These are phyloP conservation scores for Verticillium dahliae DNA, from an alignment of 2,329 filamentous ascomycete genomes.

Conservation along the genomic window DNA sequence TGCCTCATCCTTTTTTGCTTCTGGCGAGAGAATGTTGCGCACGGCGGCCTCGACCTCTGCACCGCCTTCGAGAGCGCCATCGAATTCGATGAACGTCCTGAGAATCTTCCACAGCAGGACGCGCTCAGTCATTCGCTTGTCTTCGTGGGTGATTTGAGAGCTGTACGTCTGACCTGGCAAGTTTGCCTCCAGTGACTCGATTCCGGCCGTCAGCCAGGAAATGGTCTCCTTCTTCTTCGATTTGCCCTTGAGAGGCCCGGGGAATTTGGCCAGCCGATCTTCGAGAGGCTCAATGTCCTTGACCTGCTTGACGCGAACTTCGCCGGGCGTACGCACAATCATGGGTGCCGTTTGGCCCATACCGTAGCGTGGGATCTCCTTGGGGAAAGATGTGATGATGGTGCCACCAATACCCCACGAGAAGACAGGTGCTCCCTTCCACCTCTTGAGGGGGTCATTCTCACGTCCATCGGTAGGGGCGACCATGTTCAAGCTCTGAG, in stretches of 20 bases:
- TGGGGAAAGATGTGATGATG: constrained; percentile 80
- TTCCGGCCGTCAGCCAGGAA: constrained; percentile 71
- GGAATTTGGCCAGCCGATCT: constrained; percentile 73
- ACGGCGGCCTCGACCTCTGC: constrained; percentile 67
- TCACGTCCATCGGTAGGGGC: constrained; percentile 60
- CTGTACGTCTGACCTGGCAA: constrained; percentile 41
- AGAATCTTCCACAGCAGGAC: constrained; percentile 84
- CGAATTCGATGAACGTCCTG: constrained; percentile 74
- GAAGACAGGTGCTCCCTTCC: constrained; percentile 84
- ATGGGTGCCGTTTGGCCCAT: constrained; percentile 66
- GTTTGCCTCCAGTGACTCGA: constrained; percentile 63
- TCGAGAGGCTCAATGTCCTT: constrained; percentile 67
- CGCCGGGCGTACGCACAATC: constrained; percentile 76
- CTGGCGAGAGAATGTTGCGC: constrained; percentile 65
- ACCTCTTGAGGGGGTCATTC: constrained; percentile 75
- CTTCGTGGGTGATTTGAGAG: constrained; percentile 41
- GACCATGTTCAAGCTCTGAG: constrained; percentile 50
- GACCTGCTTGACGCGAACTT: constrained; percentile 69
- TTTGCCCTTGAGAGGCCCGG: constrained; percentile 82
- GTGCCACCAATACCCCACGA: constrained; percentile 83
- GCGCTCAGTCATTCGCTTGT: constrained; percentile 72
- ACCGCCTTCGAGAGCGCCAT: constrained; percentile 73
- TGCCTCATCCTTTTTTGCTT: constrained; percentile 25
- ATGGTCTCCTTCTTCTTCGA: constrained; percentile 92
- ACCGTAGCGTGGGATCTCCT: constrained; percentile 79